Conservation (phyloP, 768 basidiomycete genomes). For the Pleurotus ostreatus region DNA sequence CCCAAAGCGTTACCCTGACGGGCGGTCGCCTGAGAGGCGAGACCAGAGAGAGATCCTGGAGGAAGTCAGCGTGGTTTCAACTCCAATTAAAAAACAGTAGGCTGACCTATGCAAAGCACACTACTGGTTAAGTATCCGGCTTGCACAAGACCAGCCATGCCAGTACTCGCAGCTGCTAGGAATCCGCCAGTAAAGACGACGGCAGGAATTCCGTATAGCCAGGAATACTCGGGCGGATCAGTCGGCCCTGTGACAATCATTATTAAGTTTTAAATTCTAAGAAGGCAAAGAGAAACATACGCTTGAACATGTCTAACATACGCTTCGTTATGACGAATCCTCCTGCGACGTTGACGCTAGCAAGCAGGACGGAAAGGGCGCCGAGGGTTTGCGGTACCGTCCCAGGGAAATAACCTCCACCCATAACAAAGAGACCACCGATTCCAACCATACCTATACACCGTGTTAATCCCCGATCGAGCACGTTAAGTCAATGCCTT, state of each 20-base stretch:
- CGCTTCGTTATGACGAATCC: slow-evolving; percentile 89
- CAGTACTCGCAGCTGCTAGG: slow-evolving; percentile 76
- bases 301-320: slow-evolving; percentile 92
- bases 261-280: background rate
- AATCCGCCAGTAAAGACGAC: slow-evolving; percentile 82
- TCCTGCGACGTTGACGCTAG: slow-evolving; percentile 84
- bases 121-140: slow-evolving; percentile 85
- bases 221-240: slow-evolving; percentile 86
- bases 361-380: slow-evolving; percentile 79
- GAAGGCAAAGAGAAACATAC: slow-evolving; percentile 31
- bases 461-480: background rate
- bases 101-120: slow-evolving; percentile 75
- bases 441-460: slow-evolving; percentile 66
- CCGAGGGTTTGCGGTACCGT: slow-evolving; percentile 79
- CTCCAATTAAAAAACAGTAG: background rate
- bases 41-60: slow-evolving; percentile 72
- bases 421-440: slow-evolving; percentile 89
- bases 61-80: slow-evolving; percentile 2
- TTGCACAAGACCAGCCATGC: slow-evolving; percentile 82
- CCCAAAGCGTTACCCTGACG: slow-evolving; percentile 89
- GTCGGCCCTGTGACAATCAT: slow-evolving; percentile 55
- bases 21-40: slow-evolving; percentile 77
- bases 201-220: slow-evolving; percentile 78
- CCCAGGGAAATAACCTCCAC: slow-evolving; percentile 78
- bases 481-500: slow-evolving; percentile 22